A percentile compares a stretch with the other conserved stretches of the same genome.
These are phyloP conservation scores for Plasmodium fragile DNA, from an alignment of 169 alveolate genomes.

Conservation along the genomic window DNA sequence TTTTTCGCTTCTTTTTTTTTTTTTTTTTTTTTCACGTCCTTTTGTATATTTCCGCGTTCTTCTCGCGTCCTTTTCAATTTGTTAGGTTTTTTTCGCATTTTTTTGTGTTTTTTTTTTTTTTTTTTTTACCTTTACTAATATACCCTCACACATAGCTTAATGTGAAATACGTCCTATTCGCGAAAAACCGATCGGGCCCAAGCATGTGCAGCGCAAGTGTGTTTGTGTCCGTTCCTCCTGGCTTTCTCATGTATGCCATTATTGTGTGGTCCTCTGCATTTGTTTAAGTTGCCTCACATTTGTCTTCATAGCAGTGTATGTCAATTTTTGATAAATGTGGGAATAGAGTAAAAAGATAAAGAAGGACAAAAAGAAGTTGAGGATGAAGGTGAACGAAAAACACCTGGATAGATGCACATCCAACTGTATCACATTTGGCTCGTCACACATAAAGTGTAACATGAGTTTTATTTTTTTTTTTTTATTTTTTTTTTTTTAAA, in stretches of 20 bases:
- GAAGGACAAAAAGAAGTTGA: background rate
- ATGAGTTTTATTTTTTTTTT: background rate
- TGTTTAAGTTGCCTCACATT: background rate
- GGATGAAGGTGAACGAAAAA: background rate
- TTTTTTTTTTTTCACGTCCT: background rate
- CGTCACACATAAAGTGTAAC: background rate
- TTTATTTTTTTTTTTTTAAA: background rate
- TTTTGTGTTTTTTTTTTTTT: background rate
- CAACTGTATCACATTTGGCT: background rate
- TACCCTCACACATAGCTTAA: slow-evolving; percentile 1
- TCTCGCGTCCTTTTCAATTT: background rate
- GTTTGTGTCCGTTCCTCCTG: background rate
- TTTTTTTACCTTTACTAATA: background rate
- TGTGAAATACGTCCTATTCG: slow-evolving; percentile 10
- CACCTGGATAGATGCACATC: background rate
- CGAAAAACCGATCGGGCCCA: background rate
- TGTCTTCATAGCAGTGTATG: background rate
- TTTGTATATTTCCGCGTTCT: background rate
- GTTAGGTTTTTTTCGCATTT: background rate
- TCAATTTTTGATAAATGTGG: background rate
- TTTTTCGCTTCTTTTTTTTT: background rate
- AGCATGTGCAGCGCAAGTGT: background rate
- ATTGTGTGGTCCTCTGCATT: background rate
- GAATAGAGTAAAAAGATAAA: background rate
- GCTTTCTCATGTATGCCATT: background rate